Evolutionary conservation across 140 eudicot species (phyloP).

Genomic region (Oenanthe javanica): DNA sequence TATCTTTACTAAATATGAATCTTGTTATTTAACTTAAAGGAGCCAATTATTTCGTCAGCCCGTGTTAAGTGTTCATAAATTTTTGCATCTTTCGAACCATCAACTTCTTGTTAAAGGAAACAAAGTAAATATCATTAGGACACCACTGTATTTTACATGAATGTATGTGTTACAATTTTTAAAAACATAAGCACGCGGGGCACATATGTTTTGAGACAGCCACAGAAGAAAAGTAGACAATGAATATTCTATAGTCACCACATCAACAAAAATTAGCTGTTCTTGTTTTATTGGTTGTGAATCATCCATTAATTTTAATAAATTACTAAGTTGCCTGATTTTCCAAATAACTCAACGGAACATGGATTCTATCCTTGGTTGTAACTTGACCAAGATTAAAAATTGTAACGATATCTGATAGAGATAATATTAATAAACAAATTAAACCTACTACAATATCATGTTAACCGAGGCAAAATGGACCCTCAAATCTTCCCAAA

Average conservation of each 20-base stretch:
- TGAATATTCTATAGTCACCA: neutral
- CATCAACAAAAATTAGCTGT: no score
- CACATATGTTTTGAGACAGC: no score
- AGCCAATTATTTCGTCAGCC: no score
- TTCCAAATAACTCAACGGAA: neutral
- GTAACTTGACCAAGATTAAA: neutral
- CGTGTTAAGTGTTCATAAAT: no score
- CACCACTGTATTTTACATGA: no score
- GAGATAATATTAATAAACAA: neutral
- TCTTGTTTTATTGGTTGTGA: neutral
- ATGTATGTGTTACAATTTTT: no score
- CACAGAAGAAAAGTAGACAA: neutral
- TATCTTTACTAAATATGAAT: no score
- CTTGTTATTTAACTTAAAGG: no score
- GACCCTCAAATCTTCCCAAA: neutral
- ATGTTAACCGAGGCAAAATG: neutral
- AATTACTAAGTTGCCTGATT: neutral
- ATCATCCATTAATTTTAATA: neutral
- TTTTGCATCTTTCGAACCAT: no score
- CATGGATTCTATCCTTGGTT: neutral
- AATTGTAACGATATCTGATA: neutral
- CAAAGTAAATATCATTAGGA: no score
- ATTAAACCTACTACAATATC: neutral
- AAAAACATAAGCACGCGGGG: no score
- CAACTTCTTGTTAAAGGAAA: no score